phyloP scores from a whole-genome alignment of 345 rosid genomes.

The Camelina sativa region DNA sequence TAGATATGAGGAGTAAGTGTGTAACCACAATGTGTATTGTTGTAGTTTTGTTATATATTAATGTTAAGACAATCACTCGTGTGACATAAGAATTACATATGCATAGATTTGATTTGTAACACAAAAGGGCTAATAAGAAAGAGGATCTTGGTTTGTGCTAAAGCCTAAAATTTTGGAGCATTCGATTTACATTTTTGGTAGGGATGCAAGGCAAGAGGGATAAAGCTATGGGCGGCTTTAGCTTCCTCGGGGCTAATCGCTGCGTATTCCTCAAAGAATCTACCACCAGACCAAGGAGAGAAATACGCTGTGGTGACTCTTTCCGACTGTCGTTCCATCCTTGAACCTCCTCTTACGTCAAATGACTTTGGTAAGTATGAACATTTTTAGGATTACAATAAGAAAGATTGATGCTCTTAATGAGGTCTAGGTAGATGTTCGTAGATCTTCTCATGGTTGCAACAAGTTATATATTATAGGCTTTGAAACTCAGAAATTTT shows the following conservation, averaged over 20 bases:
- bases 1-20: too few relatives aligned
- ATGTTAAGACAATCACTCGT: too few relatives aligned
- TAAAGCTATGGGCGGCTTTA: conserved; percentile 66
- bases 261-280: conserved; percentile 49
- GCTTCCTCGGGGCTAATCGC: conserved; percentile 69
- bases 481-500: neutral
- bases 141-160: conserved; percentile 14
- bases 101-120: neutral
- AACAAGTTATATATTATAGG: neutral
- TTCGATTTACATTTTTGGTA: conserved; percentile 27
- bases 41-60: too few relatives aligned
- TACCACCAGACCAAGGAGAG: conserved; percentile 44
- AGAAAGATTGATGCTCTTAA: neutral
- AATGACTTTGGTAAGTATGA: conserved; percentile 57
- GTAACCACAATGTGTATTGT: neutral
- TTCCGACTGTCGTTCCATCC: conserved; percentile 64
- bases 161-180: conserved; percentile 9
- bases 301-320: conserved; percentile 70
- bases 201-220: conserved; percentile 67
- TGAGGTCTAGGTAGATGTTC: too few relatives aligned
- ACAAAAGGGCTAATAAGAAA: neutral
- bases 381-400: neutral
- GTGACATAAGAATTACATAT: neutral
- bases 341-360: conserved; percentile 60
- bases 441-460: neutral